Percentiles rank a stretch among this genome's conserved stretches.
phyloP scores from a whole-genome alignment of 73 alveolate species.

The Symbiodinium natans region DNA sequence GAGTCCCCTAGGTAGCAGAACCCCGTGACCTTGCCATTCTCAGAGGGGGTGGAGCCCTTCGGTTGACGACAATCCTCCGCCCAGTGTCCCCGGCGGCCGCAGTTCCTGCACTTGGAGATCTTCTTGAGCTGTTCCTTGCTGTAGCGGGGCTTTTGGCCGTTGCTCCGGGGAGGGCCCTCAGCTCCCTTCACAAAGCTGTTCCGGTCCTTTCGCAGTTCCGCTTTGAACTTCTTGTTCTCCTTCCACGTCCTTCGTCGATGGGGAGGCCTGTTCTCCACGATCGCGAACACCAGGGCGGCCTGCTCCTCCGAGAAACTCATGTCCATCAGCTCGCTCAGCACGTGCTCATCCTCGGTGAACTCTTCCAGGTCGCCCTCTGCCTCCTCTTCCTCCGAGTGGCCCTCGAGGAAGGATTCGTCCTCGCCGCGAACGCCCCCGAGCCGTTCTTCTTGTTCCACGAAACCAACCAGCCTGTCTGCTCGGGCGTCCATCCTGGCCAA shows the following conservation, averaged over 20 bases:
- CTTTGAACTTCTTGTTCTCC: conserved; percentile 30
- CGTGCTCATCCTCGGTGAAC: not conserved
- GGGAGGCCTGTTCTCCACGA: not conserved
- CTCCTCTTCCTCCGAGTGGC: not conserved
- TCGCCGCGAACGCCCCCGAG: not conserved
- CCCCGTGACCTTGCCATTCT: not conserved
- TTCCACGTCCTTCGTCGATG: not conserved
- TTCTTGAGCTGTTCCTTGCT: conserved; percentile 24
- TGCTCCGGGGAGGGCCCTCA: not conserved
- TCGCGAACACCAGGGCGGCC: conserved; percentile 13
- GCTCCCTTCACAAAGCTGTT: not conserved
- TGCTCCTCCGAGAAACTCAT: conserved; percentile 5
- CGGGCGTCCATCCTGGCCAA: not conserved
- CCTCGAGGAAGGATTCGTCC: not conserved
- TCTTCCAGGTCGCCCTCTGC: not conserved
- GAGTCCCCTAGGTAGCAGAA: not conserved
- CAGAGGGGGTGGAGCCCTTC: not conserved
- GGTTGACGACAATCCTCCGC: conserved; percentile 14
- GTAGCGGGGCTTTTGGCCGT: not conserved
- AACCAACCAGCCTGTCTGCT: not conserved
- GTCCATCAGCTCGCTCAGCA: not conserved
- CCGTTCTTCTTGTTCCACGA: not conserved
- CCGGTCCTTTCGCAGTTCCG: not conserved
- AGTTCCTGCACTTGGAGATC: not conserved
- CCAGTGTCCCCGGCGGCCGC: conserved; percentile 42